These are phyloP conservation scores for Erodium chrysanthum DNA, from an alignment of 441 rosid species.

Conservation along the genomic window DNA sequence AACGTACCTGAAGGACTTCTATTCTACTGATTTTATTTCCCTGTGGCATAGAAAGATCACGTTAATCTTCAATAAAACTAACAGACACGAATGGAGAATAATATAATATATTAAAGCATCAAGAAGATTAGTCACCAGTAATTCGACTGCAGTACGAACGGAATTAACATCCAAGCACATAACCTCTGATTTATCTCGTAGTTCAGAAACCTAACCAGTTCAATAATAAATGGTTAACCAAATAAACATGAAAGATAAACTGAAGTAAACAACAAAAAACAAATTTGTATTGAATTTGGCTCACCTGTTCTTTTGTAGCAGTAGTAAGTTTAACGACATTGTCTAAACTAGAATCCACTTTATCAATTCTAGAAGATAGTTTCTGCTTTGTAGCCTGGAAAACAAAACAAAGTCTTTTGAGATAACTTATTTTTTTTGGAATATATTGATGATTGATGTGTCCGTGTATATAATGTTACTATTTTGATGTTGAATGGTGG, in stretches of 20 bases:
- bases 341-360: constrained; percentile 42
- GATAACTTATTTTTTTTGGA: neutral
- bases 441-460: neutral
- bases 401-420: constrained; percentile 1
- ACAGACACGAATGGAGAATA: neutral
- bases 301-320: constrained; percentile 59
- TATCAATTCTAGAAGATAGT: constrained; percentile 48
- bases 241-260: constrained; percentile 16
- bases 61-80: constrained; percentile 7
- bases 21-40: constrained; percentile 57
- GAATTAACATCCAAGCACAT: constrained; percentile 40
- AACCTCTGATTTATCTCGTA: constrained; percentile 39
- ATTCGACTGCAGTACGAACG: constrained; percentile 60
- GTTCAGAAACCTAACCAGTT: constrained; percentile 39
- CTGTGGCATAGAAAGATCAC: constrained; percentile 26
- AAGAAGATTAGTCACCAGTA: constrained; percentile 41
- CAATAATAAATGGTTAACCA: neutral
- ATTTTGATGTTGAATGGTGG: neutral
- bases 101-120: neutral
- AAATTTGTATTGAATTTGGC: constrained; percentile 11
- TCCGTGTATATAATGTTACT: neutral
- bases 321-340: constrained; percentile 45
- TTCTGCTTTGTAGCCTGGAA: constrained; percentile 55
- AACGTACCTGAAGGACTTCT: constrained; percentile 73
- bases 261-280: constrained; percentile 6